Evolutionary conservation across 306 rosid species (phyloP).

Genomic region (Datisca glomerata): DNA sequence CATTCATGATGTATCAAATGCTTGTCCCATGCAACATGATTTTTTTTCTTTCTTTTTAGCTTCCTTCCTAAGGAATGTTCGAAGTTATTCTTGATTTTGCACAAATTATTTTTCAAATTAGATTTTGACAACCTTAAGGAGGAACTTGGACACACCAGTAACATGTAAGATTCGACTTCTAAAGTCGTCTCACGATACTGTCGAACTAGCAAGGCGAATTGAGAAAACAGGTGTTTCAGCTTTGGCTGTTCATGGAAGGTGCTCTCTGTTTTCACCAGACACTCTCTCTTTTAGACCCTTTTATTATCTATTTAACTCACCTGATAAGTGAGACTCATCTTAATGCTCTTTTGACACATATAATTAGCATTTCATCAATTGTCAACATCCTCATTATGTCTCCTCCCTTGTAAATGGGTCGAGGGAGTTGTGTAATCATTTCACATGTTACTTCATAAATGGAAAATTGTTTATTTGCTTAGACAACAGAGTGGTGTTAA

Average conservation of each 20-base stretch:
- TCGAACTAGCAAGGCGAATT: constrained; percentile 71
- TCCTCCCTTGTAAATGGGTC: too few relatives aligned
- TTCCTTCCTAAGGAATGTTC: background rate
- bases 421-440: too few relatives aligned
- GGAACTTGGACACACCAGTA: constrained; percentile 71
- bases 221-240: constrained; percentile 91
- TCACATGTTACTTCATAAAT: too few relatives aligned
- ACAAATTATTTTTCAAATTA: constrained; percentile 16
- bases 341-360: too few relatives aligned
- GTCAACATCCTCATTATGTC: too few relatives aligned
- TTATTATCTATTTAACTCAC: too few relatives aligned
- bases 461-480: too few relatives aligned
- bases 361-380: too few relatives aligned
- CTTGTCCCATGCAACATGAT: constrained; percentile 7
- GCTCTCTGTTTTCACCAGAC: constrained; percentile 8
- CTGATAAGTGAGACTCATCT: too few relatives aligned
- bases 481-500: too few relatives aligned
- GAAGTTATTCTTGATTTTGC: constrained; percentile 7
- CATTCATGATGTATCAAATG: constrained; percentile 56
- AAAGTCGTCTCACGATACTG: constrained; percentile 58
- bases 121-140: constrained; percentile 78
- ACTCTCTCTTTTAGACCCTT: background rate
- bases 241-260: constrained; percentile 91
- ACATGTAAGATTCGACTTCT: constrained; percentile 86
- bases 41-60: constrained; percentile 4